Conservation (phyloP, 306 rosid genomes). For the Vachellia pachyceras region DNA sequence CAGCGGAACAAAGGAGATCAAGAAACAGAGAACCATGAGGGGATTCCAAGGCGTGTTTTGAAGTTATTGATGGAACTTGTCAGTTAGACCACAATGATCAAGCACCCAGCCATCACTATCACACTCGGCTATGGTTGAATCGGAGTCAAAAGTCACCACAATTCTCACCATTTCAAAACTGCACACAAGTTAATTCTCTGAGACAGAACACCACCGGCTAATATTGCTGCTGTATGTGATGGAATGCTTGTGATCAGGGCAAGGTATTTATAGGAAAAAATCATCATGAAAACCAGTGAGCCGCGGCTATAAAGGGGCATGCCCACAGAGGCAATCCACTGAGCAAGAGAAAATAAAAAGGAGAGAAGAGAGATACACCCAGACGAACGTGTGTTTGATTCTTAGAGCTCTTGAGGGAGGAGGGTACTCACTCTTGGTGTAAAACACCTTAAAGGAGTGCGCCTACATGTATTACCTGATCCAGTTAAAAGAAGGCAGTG, state of each 20-base stretch:
- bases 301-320: no score
- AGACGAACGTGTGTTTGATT: no score
- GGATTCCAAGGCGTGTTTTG: constrained; percentile 60
- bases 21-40: constrained; percentile 53
- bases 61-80: constrained; percentile 61
- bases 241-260: not conserved
- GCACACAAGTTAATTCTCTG: not conserved
- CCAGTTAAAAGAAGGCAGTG: no score
- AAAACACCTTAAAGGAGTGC: no score
- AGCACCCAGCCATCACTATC: constrained; percentile 75
- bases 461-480: no score
- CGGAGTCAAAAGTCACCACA: constrained; percentile 64
- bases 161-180: constrained; percentile 35
- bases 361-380: no score
- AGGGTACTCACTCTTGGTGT: no score
- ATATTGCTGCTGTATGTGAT: not conserved
- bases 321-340: no score
- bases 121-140: constrained; percentile 64
- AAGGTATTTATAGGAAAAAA: not conserved
- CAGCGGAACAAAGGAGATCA: not conserved
- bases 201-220: not conserved
- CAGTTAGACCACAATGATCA: constrained; percentile 50
- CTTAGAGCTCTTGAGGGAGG: no score
- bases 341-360: no score
- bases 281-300: not conserved